Evolutionary conservation across 2,329 filamentous ascomycete genomes (phyloP), one percentile per base, ranked within the genome.

Genomic region (Cadophora gregata): DNA sequence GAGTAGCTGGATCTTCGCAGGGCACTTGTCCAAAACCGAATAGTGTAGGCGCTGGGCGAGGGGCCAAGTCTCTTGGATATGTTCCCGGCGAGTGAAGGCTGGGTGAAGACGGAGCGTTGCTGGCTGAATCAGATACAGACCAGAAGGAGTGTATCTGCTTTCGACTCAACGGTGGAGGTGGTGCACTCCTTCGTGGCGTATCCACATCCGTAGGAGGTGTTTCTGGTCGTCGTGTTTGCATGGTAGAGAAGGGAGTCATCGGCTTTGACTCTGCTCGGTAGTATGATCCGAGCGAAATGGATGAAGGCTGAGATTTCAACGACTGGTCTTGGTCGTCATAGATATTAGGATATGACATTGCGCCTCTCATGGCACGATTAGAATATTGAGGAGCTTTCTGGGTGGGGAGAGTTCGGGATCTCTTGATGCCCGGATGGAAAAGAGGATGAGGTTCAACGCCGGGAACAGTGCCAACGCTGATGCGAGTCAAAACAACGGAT

Each of bases 381-480:
- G 47, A 42, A 25, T 55, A 61, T 25, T 58, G 45, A 6, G 21
- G 19, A 5, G 48, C 12, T 9, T 31, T 59, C 10, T 38, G 27
- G 25, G 19, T 29, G 1, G 58, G 58, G 10, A 65, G 21, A n/a
- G 58, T 60, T 8, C 63, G 63, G 4, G 63, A 65, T 14, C 58
- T 24, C 50, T 65, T 48, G 16, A 65, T 65, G 2, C 48, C 58
- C 2, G 63, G 58, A 36, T 62, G 63, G 29, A 61, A 65, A 8
- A 65, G 58, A 33, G 63, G 58, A 38, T 61, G 63, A 9, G 63
- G 8, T 21, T 25, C 63, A 31, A 62, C 27, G 7, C 55, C 24
- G 7, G 12, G 27, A 1, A 21, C 62, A 10, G 62, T 38, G 4
- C 21, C 55, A 25, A 58, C 33, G 33, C 55, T 58, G 24, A 36